phyloP scores from a whole-genome alignment of 2,329 filamentous ascomycete species.

The Neofusicoccum sp. region DNA sequence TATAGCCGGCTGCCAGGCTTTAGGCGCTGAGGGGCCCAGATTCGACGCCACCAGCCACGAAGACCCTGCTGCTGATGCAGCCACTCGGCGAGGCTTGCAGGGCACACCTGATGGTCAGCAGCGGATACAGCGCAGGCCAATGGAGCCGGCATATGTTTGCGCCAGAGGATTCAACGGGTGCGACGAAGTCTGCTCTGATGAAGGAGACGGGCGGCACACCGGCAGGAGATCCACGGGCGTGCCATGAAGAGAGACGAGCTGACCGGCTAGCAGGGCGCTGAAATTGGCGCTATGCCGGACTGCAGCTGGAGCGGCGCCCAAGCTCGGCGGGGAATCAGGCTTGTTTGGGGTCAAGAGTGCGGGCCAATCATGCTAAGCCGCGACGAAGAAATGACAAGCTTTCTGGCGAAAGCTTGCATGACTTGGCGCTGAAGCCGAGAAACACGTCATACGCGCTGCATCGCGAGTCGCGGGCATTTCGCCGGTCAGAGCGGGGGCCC shows the following conservation, averaged over 20 bases:
- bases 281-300: no score
- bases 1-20: background rate
- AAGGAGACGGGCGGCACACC: background rate
- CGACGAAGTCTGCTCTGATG: background rate
- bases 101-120: background rate
- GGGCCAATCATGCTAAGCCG: slow-evolving; percentile 4
- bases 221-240: background rate
- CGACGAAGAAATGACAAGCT: slow-evolving; percentile 9
- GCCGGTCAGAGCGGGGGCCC: background rate
- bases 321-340: background rate
- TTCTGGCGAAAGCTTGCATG: slow-evolving; percentile 6
- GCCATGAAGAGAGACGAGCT: slow-evolving; percentile 1
- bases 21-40: background rate
- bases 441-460: slow-evolving; percentile 1
- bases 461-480: background rate
- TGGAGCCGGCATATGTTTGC: background rate
- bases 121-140: background rate
- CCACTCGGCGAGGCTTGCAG: background rate
- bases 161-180: background rate
- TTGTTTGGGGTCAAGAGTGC: background rate
- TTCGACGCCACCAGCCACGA: background rate
- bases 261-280: background rate
- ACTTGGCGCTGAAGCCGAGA: background rate
- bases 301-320: no score
- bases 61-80: background rate